Conservation (phyloP, 2,329 filamentous ascomycete genomes). For the Acrocalymma vagum region DNA sequence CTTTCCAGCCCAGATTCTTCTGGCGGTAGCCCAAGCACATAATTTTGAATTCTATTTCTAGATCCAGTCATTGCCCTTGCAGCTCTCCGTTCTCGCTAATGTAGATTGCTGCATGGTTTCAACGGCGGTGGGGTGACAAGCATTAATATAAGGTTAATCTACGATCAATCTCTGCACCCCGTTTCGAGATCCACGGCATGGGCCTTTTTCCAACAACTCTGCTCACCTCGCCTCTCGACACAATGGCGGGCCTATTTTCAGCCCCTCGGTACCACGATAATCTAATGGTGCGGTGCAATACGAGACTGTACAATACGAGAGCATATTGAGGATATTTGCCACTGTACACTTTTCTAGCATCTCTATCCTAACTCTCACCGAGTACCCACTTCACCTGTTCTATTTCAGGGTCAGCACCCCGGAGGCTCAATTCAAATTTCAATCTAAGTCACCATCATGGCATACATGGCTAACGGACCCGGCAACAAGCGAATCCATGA, state of each 20-base stretch:
- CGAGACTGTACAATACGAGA: too few species aligned
- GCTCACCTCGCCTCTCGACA: slow-evolving; percentile 23
- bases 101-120: slow-evolving; percentile 31
- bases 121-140: slow-evolving; percentile 40
- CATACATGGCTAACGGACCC: slow-evolving; percentile 18
- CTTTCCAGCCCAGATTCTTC: slow-evolving; percentile 13
- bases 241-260: slow-evolving; percentile 33
- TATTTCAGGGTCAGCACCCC: slow-evolving; percentile 40
- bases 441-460: slow-evolving; percentile 35
- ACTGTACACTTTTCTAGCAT: slow-evolving; percentile 20
- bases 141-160: slow-evolving; percentile 53
- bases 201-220: slow-evolving; percentile 26
- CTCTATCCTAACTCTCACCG: slow-evolving; percentile 17
- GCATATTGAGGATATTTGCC: slow-evolving; percentile 27
- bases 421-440: slow-evolving; percentile 35
- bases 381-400: slow-evolving; percentile 30
- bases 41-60: slow-evolving; percentile 37
- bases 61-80: slow-evolving; percentile 37
- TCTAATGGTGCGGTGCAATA: slow-evolving; percentile 30
- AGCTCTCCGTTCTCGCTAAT: slow-evolving; percentile 35
- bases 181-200: slow-evolving; percentile 45
- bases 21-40: slow-evolving; percentile 25
- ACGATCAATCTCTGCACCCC: slow-evolving; percentile 43
- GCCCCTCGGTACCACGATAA: slow-evolving; percentile 32
- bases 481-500: slow-evolving; percentile 19